Percentiles rank a stretch among this genome's conserved stretches.
These are phyloP conservation scores for Clitopilus passeckerianus DNA, from an alignment of 768 basidiomycete genomes.

Conservation along the genomic window DNA sequence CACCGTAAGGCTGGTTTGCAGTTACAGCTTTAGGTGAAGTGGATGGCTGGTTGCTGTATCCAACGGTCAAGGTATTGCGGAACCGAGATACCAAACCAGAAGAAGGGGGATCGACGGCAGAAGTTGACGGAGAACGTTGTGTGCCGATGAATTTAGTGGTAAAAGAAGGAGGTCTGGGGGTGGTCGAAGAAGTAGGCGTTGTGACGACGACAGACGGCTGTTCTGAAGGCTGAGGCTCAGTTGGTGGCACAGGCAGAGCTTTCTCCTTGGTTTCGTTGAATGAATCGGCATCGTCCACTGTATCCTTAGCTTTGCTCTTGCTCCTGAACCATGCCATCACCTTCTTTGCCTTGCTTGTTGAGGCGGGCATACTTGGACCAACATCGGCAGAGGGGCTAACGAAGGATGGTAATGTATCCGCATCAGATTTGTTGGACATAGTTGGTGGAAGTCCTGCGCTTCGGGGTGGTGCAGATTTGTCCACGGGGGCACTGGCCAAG, in stretches of 20 bases:
- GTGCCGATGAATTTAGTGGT: conserved; percentile 26
- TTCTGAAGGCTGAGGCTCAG: conserved; percentile 27
- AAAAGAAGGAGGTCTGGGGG: conserved; percentile 17
- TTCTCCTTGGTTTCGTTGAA: conserved; percentile 15
- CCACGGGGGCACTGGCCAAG: neutral
- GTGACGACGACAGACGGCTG: conserved; percentile 31
- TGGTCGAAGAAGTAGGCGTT: conserved; percentile 22
- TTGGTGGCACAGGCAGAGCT: conserved; percentile 16
- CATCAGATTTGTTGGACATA: conserved; percentile 7
- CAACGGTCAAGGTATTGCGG: conserved; percentile 45
- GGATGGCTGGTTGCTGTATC: conserved; percentile 17
- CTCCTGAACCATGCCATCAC: conserved; percentile 99
- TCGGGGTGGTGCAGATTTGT: neutral
- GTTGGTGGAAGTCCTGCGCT: neutral
- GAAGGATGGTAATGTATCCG: conserved; percentile 7
- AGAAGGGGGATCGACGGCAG: conserved; percentile 27
- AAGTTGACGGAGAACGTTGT: conserved; percentile 37
- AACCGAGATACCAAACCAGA: conserved; percentile 42
- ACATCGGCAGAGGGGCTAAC: conserved; percentile 13
- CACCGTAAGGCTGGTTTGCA: conserved; percentile 26
- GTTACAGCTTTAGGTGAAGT: conserved; percentile 25
- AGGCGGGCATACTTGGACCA: conserved; percentile 49
- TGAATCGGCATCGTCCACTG: conserved; percentile 22
- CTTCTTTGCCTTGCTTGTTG: conserved; percentile 85
- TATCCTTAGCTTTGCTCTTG: conserved; percentile 51